Percentiles rank a stretch among this genome's conserved stretches.
Conservation (phyloP, 257 asterid genomes). For the Echium plantagineum region DNA sequence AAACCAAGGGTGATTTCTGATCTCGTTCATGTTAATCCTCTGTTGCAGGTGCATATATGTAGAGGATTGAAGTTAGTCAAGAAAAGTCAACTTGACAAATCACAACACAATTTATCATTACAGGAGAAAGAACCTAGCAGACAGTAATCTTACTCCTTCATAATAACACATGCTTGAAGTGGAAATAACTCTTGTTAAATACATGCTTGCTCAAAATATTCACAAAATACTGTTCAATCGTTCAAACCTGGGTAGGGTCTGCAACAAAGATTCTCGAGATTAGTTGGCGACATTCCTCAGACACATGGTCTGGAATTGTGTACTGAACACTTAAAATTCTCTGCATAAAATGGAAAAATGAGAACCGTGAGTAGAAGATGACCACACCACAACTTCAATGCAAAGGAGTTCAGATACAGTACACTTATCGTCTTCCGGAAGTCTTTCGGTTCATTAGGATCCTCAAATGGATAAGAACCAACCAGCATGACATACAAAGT, state of each 20-base stretch:
- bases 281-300: slow-evolving; percentile 58
- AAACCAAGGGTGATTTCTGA: slow-evolving; percentile 70
- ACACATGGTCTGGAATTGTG: slow-evolving; percentile 49
- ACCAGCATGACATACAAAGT: slow-evolving; percentile 81
- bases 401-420: neutral
- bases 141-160: neutral
- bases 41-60: slow-evolving; percentile 19
- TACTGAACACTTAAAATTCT: slow-evolving; percentile 59
- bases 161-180: no score
- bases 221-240: neutral
- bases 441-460: slow-evolving; percentile 75
- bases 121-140: neutral
- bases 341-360: slow-evolving; percentile 15
- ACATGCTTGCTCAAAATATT: neutral
- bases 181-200: no score
- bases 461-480: slow-evolving; percentile 88
- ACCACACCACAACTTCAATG: neutral
- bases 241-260: slow-evolving; percentile 54
- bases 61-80: neutral
- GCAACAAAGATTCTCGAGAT: slow-evolving; percentile 61
- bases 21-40: slow-evolving; percentile 80
- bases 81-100: neutral
- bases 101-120: neutral
- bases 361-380: neutral
- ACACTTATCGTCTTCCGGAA: slow-evolving; percentile 59